Evolutionary conservation across 345 rosid species (phyloP), one percentile per base, ranked within the genome.

Genomic region (Gossypium mustelinum): DNA sequence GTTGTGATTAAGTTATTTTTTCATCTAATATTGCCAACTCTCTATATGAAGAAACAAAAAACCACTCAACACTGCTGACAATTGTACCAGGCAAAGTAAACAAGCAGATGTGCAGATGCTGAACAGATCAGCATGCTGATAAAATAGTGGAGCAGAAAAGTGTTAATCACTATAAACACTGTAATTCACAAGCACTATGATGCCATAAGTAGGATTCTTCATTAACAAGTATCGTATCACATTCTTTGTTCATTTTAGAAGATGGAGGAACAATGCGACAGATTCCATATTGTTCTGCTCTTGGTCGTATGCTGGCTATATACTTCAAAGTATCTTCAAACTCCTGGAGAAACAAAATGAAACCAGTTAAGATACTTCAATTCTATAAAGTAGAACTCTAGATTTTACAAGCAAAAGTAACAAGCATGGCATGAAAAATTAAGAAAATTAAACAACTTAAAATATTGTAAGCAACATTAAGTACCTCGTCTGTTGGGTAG

Each of bases 231-330:
- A 20, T 20, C 22, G 22, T 20, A 20, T 20, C 22, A 20, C 22
- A 20, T 20, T 20, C 22, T 20, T 20, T 20, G 22, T 20, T 20
- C 22, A 20, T 20, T 20, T 20, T 20, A 73, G 97, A 89, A 65
- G 89, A 71, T 69, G 99, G 98, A 79, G 99, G 99, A 79, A 96
- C 97, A 77, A 96, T 92, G 72, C 98, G 98, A 79, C 99, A 93
- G 65, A 96, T 92, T 78, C 99, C 99, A 86, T 88, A 93, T 56
- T 81, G 87, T 84, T 96, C 98, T 61, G 99, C 99, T 84, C 80
- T 74, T 4, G 85, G 88, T 73, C 95, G 88, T 77, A 93, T 92
- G 74, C 87, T 86, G 76, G 93, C 88, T 75, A 96, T 93, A 68
- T 93, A 96, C 78, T 57, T 92, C 78, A 93, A 79, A 59, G 99